Evolutionary conservation across 73 alveolate species (phyloP).

Genomic region (Symbiodinium natans): DNA sequence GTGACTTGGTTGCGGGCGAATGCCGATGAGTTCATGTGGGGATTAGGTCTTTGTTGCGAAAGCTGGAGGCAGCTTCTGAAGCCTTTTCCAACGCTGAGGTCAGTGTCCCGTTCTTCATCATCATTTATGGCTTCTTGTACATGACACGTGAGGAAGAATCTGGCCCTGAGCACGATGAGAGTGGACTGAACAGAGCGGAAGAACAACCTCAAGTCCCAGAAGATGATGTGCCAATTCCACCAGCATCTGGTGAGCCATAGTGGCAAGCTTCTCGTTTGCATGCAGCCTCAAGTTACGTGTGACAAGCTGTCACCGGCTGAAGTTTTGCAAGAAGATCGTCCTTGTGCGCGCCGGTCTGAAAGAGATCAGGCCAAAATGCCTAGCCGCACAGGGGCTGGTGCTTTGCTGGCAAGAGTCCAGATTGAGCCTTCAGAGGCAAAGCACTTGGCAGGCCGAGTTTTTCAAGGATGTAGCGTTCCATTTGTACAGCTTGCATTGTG

Average conservation of each 20-base stretch:
- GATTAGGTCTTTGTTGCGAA: no score
- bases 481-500: constrained; percentile 10
- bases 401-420: constrained; percentile 36
- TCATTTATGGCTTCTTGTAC: constrained; percentile 50
- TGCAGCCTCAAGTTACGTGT: background rate
- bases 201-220: background rate
- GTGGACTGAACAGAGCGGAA: background rate
- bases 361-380: background rate
- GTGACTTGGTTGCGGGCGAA: background rate
- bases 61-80: no score
- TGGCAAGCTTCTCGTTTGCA: background rate
- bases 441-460: background rate
- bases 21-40: no score
- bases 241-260: background rate
- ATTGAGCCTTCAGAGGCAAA: background rate
- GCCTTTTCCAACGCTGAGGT: no score
- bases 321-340: background rate
- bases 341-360: constrained; percentile 12
- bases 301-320: background rate
- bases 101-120: constrained; percentile 41
- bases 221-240: background rate
- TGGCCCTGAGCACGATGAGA: constrained; percentile 11
- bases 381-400: constrained; percentile 17
- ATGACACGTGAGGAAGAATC: background rate
- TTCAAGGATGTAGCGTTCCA: background rate